Conservation (phyloP, 257 asterid genomes). For the Nicotiana tomentosiformis region DNA sequence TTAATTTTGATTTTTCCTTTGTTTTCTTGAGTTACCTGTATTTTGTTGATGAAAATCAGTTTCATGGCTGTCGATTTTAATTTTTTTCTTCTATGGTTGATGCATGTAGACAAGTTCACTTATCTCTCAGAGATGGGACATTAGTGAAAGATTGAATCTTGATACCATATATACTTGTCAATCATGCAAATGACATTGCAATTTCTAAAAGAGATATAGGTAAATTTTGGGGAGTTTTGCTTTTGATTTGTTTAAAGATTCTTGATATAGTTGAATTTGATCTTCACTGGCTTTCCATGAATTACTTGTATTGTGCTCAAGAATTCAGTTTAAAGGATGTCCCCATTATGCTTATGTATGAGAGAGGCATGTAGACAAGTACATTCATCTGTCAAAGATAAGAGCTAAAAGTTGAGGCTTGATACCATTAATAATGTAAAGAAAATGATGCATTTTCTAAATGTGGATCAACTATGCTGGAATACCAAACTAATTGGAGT, state of each 20-base stretch:
- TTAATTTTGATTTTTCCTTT: background rate
- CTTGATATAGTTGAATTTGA: background rate
- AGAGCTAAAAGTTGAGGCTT: background rate
- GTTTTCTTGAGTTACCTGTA: background rate
- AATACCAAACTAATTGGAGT: background rate
- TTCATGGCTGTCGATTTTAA: background rate
- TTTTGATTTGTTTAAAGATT: background rate
- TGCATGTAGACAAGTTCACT: background rate
- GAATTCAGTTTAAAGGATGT: background rate
- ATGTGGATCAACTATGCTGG: background rate
- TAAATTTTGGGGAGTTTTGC: background rate
- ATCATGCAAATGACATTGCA: background rate
- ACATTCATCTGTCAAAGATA: background rate
- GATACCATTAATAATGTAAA: background rate
- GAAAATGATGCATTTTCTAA: background rate
- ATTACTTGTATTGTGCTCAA: background rate
- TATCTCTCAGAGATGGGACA: background rate
- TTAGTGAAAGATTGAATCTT: background rate
- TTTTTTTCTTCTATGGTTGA: background rate
- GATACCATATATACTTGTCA: background rate
- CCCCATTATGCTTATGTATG: background rate
- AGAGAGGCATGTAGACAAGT: background rate
- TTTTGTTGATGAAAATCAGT: background rate
- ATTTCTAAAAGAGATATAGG: background rate
- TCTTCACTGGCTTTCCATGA: background rate